Evolutionary conservation across 306 rosid genomes (phyloP).

Genomic region (Boehmeria nivea): DNA sequence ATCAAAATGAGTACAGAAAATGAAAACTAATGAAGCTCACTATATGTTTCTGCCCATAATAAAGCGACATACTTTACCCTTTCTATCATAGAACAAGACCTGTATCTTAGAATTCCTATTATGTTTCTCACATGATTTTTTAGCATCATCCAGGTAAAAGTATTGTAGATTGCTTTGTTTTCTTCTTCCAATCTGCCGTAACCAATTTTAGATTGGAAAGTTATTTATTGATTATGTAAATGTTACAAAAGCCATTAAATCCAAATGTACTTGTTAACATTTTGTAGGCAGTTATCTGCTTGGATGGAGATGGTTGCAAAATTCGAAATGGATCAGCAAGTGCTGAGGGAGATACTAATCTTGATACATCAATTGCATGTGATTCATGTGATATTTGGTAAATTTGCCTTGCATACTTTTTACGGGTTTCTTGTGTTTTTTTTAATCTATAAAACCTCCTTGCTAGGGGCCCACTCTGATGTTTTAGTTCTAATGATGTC

Average conservation of each 20-base stretch:
- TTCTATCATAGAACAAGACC: no score
- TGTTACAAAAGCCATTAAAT: no score
- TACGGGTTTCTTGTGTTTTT: neutral
- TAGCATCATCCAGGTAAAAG: no score
- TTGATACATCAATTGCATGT: conserved; percentile 94
- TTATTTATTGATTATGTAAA: neutral
- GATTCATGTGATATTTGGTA: conserved; percentile 95
- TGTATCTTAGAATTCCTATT: no score
- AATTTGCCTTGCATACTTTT: conserved; percentile 16
- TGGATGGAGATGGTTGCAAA: conserved; percentile 90
- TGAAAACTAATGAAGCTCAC: no score
- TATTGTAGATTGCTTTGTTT: no score
- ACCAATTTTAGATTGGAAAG: neutral
- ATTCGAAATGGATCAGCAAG: conserved; percentile 58
- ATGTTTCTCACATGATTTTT: no score
- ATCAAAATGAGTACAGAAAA: no score
- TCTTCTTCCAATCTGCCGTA: neutral
- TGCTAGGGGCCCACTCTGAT: neutral
- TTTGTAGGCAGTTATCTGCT: conserved; percentile 95
- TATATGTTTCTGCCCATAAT: no score
- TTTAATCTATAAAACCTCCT: neutral
- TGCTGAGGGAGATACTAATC: conserved; percentile 59
- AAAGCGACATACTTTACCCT: no score
- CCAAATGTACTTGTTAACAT: conserved; percentile 23
- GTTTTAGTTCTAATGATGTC: conserved; percentile 5